A percentile compares a stretch with the other conserved stretches of the same genome.
Conservation (phyloP, 2,329 filamentous ascomycete species). For the Tolypocladium album region DNA sequence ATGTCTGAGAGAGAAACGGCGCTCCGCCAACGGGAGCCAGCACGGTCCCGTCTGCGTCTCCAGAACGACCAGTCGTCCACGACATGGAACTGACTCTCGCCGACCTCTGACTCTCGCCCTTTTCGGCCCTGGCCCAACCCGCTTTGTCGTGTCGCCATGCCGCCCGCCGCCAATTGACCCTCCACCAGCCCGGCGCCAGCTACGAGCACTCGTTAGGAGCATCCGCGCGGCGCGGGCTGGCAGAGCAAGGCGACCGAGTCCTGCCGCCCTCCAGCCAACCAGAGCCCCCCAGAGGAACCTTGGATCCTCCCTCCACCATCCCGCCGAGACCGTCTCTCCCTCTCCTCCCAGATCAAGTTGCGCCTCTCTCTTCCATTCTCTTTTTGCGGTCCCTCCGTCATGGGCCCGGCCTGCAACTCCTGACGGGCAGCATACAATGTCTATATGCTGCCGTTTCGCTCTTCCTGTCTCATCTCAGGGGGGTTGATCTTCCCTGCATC, state of each 20-base stretch:
- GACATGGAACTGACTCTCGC: constrained; percentile 11
- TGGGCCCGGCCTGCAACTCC: constrained; percentile 11
- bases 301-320: constrained; percentile 10
- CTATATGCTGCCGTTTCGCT: constrained; percentile 5
- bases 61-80: constrained; percentile 14
- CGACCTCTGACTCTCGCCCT: not conserved
- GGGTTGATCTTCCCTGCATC: not conserved
- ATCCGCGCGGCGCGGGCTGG: constrained; percentile 6
- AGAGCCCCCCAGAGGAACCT: constrained; percentile 10
- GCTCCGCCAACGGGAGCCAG: constrained; percentile 14
- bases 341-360: constrained; percentile 9
- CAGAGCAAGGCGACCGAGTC: constrained; percentile 7
- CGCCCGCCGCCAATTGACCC: constrained; percentile 3
- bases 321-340: constrained; percentile 11
- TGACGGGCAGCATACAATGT: constrained; percentile 2
- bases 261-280: constrained; percentile 9
- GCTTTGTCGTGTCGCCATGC: not conserved
- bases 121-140: constrained; percentile 3
- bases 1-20: constrained; percentile 14
- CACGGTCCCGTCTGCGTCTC: constrained; percentile 4
- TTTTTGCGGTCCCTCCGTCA: constrained; percentile 9
- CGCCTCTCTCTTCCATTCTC: constrained; percentile 3
- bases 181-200: not conserved
- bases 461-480: constrained; percentile 1
- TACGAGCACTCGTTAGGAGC: constrained; percentile 1